phyloP scores from a whole-genome alignment of 108 stramenopile genomes.

The Ochromonas danica region DNA sequence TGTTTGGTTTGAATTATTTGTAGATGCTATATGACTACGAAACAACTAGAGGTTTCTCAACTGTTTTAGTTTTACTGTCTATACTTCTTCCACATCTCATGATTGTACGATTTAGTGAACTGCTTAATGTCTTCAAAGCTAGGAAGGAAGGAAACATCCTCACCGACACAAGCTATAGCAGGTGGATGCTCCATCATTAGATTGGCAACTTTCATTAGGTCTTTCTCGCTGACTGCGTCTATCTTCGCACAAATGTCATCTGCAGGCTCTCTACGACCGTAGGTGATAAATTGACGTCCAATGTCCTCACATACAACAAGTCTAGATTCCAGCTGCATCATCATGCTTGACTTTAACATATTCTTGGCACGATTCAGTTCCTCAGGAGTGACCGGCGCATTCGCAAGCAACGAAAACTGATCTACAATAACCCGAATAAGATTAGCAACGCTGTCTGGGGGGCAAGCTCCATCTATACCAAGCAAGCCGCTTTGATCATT shows the following conservation, averaged over 20 bases:
- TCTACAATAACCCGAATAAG: slow-evolving; percentile 70
- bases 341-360: slow-evolving; percentile 93
- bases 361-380: slow-evolving; percentile 90
- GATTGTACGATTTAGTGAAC: too few species aligned
- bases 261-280: slow-evolving; percentile 77
- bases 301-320: slow-evolving; percentile 93
- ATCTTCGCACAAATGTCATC: slow-evolving; percentile 78
- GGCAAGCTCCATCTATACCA: slow-evolving; percentile 75
- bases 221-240: slow-evolving; percentile 83
- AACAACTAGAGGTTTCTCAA: too few species aligned
- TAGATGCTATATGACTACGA: too few species aligned
- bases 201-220: slow-evolving; percentile 71
- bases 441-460: slow-evolving; percentile 61
- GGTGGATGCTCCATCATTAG: slow-evolving; percentile 67
- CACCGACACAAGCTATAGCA: slow-evolving; percentile 74
- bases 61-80: too few species aligned
- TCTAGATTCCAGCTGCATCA: slow-evolving; percentile 91
- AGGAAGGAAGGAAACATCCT: slow-evolving; percentile 69
- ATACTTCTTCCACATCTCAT: too few species aligned
- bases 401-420: slow-evolving; percentile 70
- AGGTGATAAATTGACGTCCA: slow-evolving; percentile 88
- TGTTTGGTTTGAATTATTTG: not conserved
- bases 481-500: slow-evolving; percentile 84
- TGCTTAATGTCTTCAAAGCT: slow-evolving; percentile 62
- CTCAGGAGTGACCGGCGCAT: slow-evolving; percentile 64